These are phyloP conservation scores for Clitoria ternatea DNA, from an alignment of 306 rosid species.

Conservation along the genomic window DNA sequence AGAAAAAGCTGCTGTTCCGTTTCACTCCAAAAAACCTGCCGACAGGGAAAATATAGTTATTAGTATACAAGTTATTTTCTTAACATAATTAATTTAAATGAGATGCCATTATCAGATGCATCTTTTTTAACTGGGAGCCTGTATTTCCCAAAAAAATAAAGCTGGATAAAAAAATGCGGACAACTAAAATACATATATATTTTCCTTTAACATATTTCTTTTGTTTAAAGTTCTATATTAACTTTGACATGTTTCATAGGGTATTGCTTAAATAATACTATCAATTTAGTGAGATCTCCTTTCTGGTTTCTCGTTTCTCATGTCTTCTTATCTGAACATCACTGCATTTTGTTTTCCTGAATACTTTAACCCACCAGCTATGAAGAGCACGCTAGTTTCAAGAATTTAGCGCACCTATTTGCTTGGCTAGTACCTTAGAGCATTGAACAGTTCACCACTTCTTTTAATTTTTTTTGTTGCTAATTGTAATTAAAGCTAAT, in stretches of 20 bases:
- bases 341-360: background rate
- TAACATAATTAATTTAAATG: constrained; percentile 1
- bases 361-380: background rate
- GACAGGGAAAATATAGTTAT: background rate
- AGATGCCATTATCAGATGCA: background rate
- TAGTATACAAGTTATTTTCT: background rate
- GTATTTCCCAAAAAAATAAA: no score
- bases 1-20: background rate
- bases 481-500: background rate
- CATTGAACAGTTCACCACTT: background rate
- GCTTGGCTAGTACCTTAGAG: background rate
- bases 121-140: no score
- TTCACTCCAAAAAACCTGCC: background rate
- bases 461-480: background rate
- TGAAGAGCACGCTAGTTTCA: background rate
- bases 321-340: background rate
- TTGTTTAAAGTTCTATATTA: background rate
- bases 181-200: constrained; percentile 9
- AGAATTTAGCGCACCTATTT: background rate
- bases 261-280: background rate
- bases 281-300: background rate
- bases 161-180: no score
- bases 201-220: background rate
- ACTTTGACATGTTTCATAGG: background rate
- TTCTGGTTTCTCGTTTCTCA: no score